Percentiles rank a stretch among this genome's conserved stretches.
Evolutionary conservation across 2,329 filamentous ascomycete genomes (phyloP).

Genomic region (Pseudogymnoascus sp.): DNA sequence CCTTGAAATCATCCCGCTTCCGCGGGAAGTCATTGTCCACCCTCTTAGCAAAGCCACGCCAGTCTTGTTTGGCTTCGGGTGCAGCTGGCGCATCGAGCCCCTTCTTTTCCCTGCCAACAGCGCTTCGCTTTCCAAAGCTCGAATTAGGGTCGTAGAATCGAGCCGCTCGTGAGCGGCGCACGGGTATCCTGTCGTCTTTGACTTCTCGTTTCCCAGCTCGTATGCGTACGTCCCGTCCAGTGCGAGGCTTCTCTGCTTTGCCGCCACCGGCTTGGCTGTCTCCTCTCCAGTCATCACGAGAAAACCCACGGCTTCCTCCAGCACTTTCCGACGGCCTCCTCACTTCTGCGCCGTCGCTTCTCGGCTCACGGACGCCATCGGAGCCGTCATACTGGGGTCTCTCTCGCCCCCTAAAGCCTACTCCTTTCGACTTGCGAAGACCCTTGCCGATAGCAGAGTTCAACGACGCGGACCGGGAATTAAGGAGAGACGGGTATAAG

Average conservation of each 20-base stretch:
- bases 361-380: conserved; percentile 23
- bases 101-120: conserved; percentile 44
- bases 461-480: conserved; percentile 46
- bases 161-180: conserved; percentile 39
- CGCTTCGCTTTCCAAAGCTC: conserved; percentile 46
- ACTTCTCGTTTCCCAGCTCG: conserved; percentile 9
- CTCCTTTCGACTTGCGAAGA: conserved; percentile 44
- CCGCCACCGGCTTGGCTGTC: not conserved
- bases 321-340: conserved; percentile 22
- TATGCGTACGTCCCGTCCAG: not conserved
- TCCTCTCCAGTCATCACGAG: conserved; percentile 6
- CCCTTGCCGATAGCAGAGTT: conserved; percentile 63
- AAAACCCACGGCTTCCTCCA: conserved; percentile 29
- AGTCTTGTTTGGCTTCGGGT: conserved; percentile 14
- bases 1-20: not conserved
- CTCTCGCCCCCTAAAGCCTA: conserved; percentile 23
- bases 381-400: conserved; percentile 13
- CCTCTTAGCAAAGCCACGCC: conserved; percentile 11
- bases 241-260: not conserved
- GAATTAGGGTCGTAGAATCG: conserved; percentile 45
- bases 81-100: conserved; percentile 18
- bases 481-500: conserved; percentile 10
- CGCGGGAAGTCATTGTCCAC: not conserved
- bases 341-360: conserved; percentile 17
- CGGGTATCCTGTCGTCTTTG: conserved; percentile 22